phyloP scores from a whole-genome alignment of 2,329 filamentous ascomycete species.

The Aspergillus glaucus region DNA sequence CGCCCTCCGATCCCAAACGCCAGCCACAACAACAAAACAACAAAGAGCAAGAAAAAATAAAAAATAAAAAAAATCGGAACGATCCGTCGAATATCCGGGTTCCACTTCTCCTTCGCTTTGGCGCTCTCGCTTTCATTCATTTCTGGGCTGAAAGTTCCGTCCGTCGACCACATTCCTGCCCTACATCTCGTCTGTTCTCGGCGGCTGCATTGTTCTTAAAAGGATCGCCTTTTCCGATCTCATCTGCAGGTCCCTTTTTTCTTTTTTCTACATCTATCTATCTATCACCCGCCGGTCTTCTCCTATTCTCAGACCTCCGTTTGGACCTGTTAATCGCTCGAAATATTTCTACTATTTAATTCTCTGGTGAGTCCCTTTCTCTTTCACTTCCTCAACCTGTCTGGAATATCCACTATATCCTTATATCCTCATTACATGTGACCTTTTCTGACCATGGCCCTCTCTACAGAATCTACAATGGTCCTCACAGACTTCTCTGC shows the following conservation, averaged over 20 bases:
- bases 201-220: constrained; percentile 23
- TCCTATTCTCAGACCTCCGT: constrained; percentile 3
- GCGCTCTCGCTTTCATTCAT: neutral
- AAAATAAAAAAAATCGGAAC: neutral
- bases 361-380: constrained; percentile 11
- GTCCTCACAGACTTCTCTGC: constrained; percentile 36
- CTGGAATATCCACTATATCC: neutral
- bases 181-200: constrained; percentile 16
- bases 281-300: constrained; percentile 17
- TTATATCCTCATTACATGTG: neutral
- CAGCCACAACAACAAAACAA: constrained; percentile 4
- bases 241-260: constrained; percentile 18
- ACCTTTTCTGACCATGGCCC: constrained; percentile 23
- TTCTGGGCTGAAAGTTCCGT: neutral
- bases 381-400: neutral
- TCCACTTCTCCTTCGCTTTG: neutral
- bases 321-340: neutral
- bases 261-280: constrained; percentile 12
- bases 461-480: constrained; percentile 32
- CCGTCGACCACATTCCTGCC: constrained; percentile 18
- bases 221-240: constrained; percentile 31
- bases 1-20: neutral
- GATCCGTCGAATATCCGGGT: constrained; percentile 13
- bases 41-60: constrained; percentile 4
- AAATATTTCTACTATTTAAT: constrained; percentile 10